Evolutionary conservation across 768 basidiomycete species (phyloP), one percentile per base, ranked within the genome.

Genomic region (Hydnum rufescens): DNA sequence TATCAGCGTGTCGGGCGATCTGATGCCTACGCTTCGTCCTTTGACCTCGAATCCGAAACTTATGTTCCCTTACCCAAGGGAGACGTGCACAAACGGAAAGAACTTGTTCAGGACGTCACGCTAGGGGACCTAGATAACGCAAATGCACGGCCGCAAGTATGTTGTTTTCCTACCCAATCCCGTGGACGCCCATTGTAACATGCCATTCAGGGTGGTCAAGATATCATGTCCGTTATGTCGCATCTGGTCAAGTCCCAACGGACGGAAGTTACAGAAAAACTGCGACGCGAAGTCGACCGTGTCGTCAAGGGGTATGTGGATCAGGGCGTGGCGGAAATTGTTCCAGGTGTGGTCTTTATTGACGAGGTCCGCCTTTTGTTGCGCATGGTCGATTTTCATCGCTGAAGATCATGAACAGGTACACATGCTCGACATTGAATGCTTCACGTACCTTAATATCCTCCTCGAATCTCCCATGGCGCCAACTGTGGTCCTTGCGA

Each of bases 371-470:
- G 74, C 61, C 32, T 18, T 28, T 49, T 31, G 49, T 34, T 23
- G 46, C 26, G 36, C 53, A 49, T 47, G 22, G 52, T 23, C 49
- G 5, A 19, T 5, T 28, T 46, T 6, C 5, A 5, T 18, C 16
- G 23, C 30, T 42, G 18, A 23, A 46, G 43, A 8, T 23, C 19
- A 3, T 51, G 25, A 25, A 4, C 60, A 95, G 90, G 93, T 97
- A 23, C 95, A 99, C 68, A 97, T 97, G 93, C 78, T 99, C 55
- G 95, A 99, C 64, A 92, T 97, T 60, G 95, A 99, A 65, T 96
- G 92, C 65, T 99, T 97, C 70, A 96, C 95, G 3, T 99, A 93
- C 67, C 75, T 99, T 32, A 97, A 97, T 65, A 81, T 89, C 6
- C 75, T 96, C 5, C 74, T 99, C 44, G 95, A 97, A 66, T 90